phyloP scores from a whole-genome alignment of 495 filamentous ascomycete genomes.

The Podospora anserina region DNA sequence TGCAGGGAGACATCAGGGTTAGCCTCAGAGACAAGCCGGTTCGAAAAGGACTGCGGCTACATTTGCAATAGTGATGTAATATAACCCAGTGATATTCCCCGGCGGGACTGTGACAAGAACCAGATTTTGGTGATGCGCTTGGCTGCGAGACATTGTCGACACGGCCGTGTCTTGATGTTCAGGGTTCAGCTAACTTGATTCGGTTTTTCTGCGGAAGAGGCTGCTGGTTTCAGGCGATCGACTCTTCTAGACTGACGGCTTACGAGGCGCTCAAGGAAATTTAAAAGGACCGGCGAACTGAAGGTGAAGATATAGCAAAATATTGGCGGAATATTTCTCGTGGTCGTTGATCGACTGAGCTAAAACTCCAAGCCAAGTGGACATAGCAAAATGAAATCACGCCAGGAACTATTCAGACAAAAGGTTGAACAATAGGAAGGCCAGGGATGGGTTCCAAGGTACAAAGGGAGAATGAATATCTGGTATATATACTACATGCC shows the following conservation, averaged over 20 bases:
- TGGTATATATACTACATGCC: background rate
- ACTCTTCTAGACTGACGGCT: background rate
- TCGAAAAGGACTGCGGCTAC: conserved; percentile 13
- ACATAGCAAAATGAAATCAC: background rate
- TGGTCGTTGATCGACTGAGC: background rate
- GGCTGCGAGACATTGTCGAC: conserved; percentile 13
- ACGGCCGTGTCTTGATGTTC: background rate
- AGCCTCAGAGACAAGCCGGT: background rate
- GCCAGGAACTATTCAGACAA: background rate
- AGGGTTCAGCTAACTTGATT: background rate
- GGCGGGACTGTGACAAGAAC: conserved; percentile 16
- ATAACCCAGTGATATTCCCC: conserved; percentile 22
- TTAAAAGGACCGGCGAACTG: background rate
- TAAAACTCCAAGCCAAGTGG: background rate
- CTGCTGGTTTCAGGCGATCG: background rate
- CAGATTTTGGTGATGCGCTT: conserved; percentile 7
- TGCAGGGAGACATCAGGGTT: background rate
- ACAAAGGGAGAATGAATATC: background rate
- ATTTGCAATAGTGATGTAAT: conserved; percentile 26
- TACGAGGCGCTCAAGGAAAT: background rate
- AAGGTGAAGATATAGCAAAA: background rate
- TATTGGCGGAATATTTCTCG: no score
- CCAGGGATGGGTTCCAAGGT: background rate
- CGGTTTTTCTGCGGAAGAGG: background rate
- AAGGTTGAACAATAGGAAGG: background rate